phyloP scores from a whole-genome alignment of 306 rosid genomes.

The Cucurbita maxima region DNA sequence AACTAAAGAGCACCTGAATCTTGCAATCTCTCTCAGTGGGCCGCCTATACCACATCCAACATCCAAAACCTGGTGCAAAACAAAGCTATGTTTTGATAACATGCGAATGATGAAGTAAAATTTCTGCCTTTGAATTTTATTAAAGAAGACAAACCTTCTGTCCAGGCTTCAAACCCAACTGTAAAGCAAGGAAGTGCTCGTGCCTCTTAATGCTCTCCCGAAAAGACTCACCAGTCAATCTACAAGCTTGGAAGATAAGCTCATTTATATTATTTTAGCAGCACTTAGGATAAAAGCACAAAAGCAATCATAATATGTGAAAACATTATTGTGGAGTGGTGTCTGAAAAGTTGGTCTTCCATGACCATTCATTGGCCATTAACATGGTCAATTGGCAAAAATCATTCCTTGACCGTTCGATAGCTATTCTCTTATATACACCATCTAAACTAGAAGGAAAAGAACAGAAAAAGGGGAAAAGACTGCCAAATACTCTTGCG shows the following conservation, averaged over 20 bases:
- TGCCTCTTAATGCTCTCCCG: slow-evolving; percentile 82
- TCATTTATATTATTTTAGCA: neutral
- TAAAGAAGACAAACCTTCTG: slow-evolving; percentile 41
- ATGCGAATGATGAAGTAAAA: neutral
- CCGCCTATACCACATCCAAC: slow-evolving; percentile 95
- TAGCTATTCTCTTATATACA: neutral
- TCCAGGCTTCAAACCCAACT: slow-evolving; percentile 65
- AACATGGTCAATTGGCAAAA: neutral
- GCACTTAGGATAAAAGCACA: neutral
- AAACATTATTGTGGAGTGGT: neutral
- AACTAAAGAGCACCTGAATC: slow-evolving; percentile 44
- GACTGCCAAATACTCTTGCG: neutral
- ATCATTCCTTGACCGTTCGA: neutral
- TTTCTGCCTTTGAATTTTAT: neutral
- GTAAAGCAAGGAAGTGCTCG: slow-evolving; percentile 82
- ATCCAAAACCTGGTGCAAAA: slow-evolving; percentile 52
- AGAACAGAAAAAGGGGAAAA: neutral
- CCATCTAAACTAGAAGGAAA: neutral
- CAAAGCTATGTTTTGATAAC: neutral
- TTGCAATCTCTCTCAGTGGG: slow-evolving; percentile 69
- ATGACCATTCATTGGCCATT: neutral
- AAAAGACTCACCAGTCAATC: slow-evolving; percentile 82
- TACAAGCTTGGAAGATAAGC: slow-evolving; percentile 14
- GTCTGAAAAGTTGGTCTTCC: neutral
- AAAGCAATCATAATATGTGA: neutral